These are phyloP conservation scores for Trametes cingulata DNA, from an alignment of 768 basidiomycete species.

Conservation along the genomic window DNA sequence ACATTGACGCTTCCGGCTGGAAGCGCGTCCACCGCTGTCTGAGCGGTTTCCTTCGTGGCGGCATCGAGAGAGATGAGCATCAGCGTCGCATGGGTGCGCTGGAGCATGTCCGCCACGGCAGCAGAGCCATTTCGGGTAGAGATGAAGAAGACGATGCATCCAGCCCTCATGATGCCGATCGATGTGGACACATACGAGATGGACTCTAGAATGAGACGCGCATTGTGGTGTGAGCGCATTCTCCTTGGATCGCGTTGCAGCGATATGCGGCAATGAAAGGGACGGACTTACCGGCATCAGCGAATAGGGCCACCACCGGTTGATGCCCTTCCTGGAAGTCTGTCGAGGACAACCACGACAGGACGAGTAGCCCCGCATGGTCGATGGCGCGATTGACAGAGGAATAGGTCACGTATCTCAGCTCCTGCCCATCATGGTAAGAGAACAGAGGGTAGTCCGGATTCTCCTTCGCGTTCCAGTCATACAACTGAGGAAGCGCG, in stretches of 20 bases:
- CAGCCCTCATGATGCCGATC: slow-evolving; percentile 24
- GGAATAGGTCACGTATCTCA: slow-evolving; percentile 26
- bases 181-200: slow-evolving; percentile 19
- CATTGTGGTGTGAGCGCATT: background rate
- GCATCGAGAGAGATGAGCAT: background rate
- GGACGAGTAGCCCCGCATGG: slow-evolving; percentile 25
- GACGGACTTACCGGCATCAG: slow-evolving; percentile 5
- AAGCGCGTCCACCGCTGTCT: background rate
- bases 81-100: background rate
- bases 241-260: no score
- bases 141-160: slow-evolving; percentile 33
- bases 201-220: slow-evolving; percentile 24
- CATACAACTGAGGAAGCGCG: slow-evolving; percentile 37
- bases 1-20: background rate
- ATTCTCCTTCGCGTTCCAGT: slow-evolving; percentile 36
- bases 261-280: no score
- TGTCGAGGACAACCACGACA: background rate
- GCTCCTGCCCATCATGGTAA: slow-evolving; percentile 20
- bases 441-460: slow-evolving; percentile 36
- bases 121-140: slow-evolving; percentile 34
- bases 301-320: slow-evolving; percentile 29
- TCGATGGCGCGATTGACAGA: slow-evolving; percentile 30
- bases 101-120: slow-evolving; percentile 32
- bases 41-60: background rate
- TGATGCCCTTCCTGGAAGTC: background rate